Evolutionary conservation across 352 stramenopile species (phyloP).

Genomic region (Phytophthora rubi): DNA sequence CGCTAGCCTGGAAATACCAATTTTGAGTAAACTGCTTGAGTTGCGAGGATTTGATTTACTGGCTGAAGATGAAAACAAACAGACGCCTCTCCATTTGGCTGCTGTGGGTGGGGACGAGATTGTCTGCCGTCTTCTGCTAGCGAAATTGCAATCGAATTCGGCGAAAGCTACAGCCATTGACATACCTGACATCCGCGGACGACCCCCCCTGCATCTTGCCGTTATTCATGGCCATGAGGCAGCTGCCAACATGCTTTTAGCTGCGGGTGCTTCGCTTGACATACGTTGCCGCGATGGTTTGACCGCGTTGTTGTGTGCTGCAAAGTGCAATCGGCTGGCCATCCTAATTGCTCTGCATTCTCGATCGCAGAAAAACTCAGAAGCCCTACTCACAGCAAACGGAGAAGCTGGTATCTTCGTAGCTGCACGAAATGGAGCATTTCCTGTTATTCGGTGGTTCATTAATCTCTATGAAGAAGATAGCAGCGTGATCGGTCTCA

Average conservation of each 20-base stretch:
- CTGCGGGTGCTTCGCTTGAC: slow-evolving; percentile 44
- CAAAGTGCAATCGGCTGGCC: slow-evolving; percentile 52
- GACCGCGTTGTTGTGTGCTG: slow-evolving; percentile 58
- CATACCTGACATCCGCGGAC: slow-evolving; percentile 36
- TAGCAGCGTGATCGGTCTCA: background rate
- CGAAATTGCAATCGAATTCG: slow-evolving; percentile 26
- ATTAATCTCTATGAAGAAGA: slow-evolving; percentile 36
- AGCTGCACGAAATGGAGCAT: slow-evolving; percentile 44
- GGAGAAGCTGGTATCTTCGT: slow-evolving; percentile 59
- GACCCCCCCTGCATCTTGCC: slow-evolving; percentile 58
- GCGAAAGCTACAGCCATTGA: slow-evolving; percentile 39
- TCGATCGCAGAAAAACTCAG: slow-evolving; percentile 16
- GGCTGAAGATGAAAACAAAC: slow-evolving; percentile 47
- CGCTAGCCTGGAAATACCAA: slow-evolving; percentile 37
- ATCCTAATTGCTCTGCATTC: slow-evolving; percentile 57
- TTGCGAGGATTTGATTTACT: slow-evolving; percentile 53
- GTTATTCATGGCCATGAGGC: slow-evolving; percentile 54
- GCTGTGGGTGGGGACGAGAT: slow-evolving; percentile 46
- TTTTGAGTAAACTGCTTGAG: slow-evolving; percentile 46
- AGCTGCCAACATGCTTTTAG: slow-evolving; percentile 44
- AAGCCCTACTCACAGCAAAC: slow-evolving; percentile 32
- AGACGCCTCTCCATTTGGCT: slow-evolving; percentile 58
- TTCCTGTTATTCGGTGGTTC: slow-evolving; percentile 64
- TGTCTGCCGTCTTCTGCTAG: slow-evolving; percentile 52
- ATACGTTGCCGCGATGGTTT: slow-evolving; percentile 43